Evolutionary conservation across 352 stramenopile genomes (phyloP), one percentile per base, ranked within the genome.

Genomic region (Phytophthora macrochlamydospora): DNA sequence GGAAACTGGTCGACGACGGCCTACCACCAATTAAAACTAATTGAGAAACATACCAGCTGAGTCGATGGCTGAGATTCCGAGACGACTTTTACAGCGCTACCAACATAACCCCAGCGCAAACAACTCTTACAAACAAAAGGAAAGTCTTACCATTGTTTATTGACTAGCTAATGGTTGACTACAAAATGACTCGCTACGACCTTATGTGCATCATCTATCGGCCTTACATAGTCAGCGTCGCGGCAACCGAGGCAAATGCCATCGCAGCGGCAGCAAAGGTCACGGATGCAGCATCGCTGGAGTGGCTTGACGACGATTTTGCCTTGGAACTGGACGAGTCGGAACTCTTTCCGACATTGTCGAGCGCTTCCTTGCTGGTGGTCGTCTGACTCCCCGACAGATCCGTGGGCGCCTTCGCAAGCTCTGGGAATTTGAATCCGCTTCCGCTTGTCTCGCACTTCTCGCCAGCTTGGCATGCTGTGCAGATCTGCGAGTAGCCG

Each of bases 401-500:
- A 5, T 52, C 49, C 4, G 79, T 86, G 53, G 48, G 65, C 3
- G 85, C 81, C 73, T 93, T 93, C 18, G 62, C 56, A 3, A 93
- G 75, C n/a, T 44, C 75, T 3, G 85, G 85, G 69, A 90, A 91
- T 59, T 56, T 73, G 61, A 85, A 91, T n/a, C 38, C 72, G 12
- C 71, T 61, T 64, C 80, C 81, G 9, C 67, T 64, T 38, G 78
- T 85, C 32, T 63, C 66, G 54, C 69, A 85, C 7, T 63, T 44
- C 44, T 84, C 78, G 18, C 40, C 64, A 0, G 61, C 62, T 2
- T 71, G 62, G 64, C 87, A 95, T 29, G 60, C 54, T 12, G 67
- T 87, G 62, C 86, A 94, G n/a, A 94, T 13, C 66, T 94, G 86
- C 35, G 80, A 85, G 79, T 91, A 92, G 9, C 77, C 75, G 1